Conservation (phyloP, 441 rosid genomes). For the Dalechampia spathulata region DNA sequence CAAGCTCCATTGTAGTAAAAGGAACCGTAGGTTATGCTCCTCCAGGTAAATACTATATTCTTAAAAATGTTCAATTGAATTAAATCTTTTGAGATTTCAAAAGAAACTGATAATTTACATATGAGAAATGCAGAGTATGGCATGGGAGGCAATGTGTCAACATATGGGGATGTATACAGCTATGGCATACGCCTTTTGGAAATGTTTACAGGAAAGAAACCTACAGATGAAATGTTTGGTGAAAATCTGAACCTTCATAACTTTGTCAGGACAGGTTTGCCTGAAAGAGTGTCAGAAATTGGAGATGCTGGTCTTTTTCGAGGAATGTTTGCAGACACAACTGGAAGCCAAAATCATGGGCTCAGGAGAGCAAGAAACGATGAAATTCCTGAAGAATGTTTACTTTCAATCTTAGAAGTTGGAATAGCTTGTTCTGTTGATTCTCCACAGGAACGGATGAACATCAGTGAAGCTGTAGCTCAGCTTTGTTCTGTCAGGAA, state of each 20-base stretch:
- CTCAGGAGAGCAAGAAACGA: background rate
- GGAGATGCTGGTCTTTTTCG: background rate
- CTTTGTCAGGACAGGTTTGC: constrained; percentile 2
- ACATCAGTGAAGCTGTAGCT: background rate
- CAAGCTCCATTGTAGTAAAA: background rate
- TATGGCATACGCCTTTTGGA: constrained; percentile 4
- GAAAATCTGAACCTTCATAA: background rate
- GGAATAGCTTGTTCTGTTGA: background rate
- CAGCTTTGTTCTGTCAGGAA: background rate
- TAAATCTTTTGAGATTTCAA: too few relatives aligned
- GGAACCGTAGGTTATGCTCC: constrained; percentile 7
- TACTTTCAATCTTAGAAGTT: background rate
- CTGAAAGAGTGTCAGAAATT: background rate
- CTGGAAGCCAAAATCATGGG: too few relatives aligned
- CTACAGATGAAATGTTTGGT: background rate
- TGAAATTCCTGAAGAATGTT: background rate
- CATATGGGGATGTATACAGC: constrained; percentile 3
- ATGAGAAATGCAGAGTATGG: constrained; percentile 4
- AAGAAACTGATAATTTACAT: too few relatives aligned
- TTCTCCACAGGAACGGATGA: background rate
- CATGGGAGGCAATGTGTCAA: background rate
- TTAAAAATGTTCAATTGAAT: background rate
- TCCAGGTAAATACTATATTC: background rate
- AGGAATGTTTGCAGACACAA: too few relatives aligned
- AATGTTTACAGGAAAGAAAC: constrained; percentile 8